Base-by-base conservation (phyloP, 352 stramenopile genomes). In the Aphanomyces stellatus region DNA sequence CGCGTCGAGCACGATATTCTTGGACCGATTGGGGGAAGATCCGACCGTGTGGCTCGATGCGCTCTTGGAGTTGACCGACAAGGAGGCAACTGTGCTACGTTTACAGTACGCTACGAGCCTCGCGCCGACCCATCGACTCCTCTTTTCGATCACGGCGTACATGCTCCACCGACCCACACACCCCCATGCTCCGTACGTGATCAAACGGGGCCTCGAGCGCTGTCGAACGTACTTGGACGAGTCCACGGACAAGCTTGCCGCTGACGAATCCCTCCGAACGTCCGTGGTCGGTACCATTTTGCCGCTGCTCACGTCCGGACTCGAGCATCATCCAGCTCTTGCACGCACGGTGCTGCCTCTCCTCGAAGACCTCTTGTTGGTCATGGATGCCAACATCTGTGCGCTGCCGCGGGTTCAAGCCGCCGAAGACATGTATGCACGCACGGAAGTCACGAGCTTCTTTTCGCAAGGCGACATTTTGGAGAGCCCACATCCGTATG, bases 401-500 rank as follows among this genome's bases (percentile, higher is more conserved):
- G 53, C 40, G 31, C n/a, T 71, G 22, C 10, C 41, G 1, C 11
- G 15, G 6, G 57, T 37, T 31, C 60, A 68, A 71, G n/a, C 15
- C 17, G 35, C 11, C 25, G 33, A 59, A 27, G 27, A 19, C 35
- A 6, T 15, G 24, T 43, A 61, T 35, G 19, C 25, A 25, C 22
- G 4, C 7, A 55, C 51, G 31, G 33, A 51, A 46, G 24, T 24
- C 19, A 53, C 62, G 46, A 62, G 70, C 25, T 53, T 71, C 11
- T 79, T 74, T n/a, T 83, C 81, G 56, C 72, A 72, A 2, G 61
- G 76, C 25, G 78, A 78, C 64, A 66, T 85, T 13, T 72, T 90
- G 17, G 81, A 92, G 66, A 88, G 76, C 31, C 43, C 73, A 2
- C 83, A 92, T 67, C 83, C 83, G 30, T 92, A 90, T 71, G 84